A percentile compares a stretch with the other conserved stretches of the same genome.
These are phyloP conservation scores for Camelina neglecta DNA, from an alignment of 345 rosid genomes.

Conservation along the genomic window DNA sequence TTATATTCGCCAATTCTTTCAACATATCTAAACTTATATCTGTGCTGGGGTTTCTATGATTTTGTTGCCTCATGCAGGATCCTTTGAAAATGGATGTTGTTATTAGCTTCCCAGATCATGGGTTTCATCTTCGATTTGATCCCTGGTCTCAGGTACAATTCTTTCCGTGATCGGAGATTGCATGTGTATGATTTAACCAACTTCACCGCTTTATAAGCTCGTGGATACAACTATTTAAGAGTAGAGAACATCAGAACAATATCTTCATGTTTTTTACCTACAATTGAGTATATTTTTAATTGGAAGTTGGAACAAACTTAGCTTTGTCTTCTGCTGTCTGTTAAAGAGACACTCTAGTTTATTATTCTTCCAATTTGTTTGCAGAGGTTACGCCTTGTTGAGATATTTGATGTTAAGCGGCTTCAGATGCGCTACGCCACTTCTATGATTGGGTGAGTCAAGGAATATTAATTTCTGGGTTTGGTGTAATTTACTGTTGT, in stretches of 20 bases:
- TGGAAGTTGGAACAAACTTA: constrained; percentile 5
- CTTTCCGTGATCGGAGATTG: background rate
- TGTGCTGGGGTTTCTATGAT: constrained; percentile 2
- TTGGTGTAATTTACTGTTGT: constrained; percentile 24
- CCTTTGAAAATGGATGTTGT: constrained; percentile 91
- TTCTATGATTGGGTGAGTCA: constrained; percentile 78
- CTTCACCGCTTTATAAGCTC: constrained; percentile 6
- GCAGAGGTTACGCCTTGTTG: constrained; percentile 91
- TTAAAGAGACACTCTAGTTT: constrained; percentile 12
- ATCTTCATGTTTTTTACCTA: constrained; percentile 13
- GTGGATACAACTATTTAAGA: constrained; percentile 14
- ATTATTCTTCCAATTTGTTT: constrained; percentile 31
- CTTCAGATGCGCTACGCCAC: constrained; percentile 93
- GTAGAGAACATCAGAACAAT: background rate
- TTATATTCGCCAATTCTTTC: background rate
- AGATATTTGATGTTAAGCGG: constrained; percentile 85
- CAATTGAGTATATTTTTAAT: background rate
- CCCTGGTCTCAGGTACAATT: constrained; percentile 94
- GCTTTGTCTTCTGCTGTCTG: constrained; percentile 6
- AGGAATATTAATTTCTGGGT: constrained; percentile 3
- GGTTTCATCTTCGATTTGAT: constrained; percentile 96
- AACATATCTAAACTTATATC: background rate
- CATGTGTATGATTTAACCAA: constrained; percentile 9
- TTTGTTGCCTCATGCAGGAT: constrained; percentile 54
- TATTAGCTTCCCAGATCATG: constrained; percentile 96